These are phyloP conservation scores for Globisporangium sylvaticum DNA, from an alignment of 352 stramenopile genomes.

Conservation along the genomic window DNA sequence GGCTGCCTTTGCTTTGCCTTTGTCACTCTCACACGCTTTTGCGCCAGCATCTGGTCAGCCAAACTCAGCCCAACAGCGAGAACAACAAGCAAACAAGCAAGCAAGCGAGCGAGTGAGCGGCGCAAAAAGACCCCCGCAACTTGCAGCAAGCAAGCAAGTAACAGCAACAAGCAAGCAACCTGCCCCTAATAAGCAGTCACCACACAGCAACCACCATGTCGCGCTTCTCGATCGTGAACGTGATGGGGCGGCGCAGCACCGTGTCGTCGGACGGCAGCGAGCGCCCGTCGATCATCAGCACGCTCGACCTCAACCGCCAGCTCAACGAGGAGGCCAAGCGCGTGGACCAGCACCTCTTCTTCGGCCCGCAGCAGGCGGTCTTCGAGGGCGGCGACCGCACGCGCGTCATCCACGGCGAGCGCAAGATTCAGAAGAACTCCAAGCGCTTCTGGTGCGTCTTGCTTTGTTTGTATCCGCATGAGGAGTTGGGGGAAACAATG, in stretches of 20 bases:
- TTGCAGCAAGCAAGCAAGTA: slow-evolving; percentile 1
- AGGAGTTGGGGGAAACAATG: neutral
- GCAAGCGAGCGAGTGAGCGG: neutral
- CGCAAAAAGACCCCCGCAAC: slow-evolving; percentile 4
- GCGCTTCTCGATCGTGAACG: slow-evolving; percentile 77
- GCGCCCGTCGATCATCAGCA: slow-evolving; percentile 65
- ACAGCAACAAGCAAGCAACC: neutral
- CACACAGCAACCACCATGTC: slow-evolving; percentile 35
- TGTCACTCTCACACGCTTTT: neutral
- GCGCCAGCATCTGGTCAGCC: slow-evolving; percentile 6
- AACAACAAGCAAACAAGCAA: slow-evolving; percentile 2
- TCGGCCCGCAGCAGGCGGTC: slow-evolving; percentile 64
- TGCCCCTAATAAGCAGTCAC: slow-evolving; percentile 3
- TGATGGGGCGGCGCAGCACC: slow-evolving; percentile 47
- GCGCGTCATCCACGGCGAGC: slow-evolving; percentile 83
- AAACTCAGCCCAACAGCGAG: slow-evolving; percentile 2
- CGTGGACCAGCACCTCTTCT: slow-evolving; percentile 77
- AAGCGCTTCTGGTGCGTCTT: slow-evolving; percentile 61
- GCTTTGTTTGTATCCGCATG: neutral
- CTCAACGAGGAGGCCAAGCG: slow-evolving; percentile 59
- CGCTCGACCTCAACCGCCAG: slow-evolving; percentile 66
- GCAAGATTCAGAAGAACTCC: slow-evolving; percentile 82
- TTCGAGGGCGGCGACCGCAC: slow-evolving; percentile 76
- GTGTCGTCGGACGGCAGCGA: slow-evolving; percentile 52
- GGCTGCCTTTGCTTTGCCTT: slow-evolving; percentile 1